These are phyloP conservation scores for Paramyrothecium roridum DNA, from an alignment of 2,329 filamentous ascomycete species.

Conservation along the genomic window DNA sequence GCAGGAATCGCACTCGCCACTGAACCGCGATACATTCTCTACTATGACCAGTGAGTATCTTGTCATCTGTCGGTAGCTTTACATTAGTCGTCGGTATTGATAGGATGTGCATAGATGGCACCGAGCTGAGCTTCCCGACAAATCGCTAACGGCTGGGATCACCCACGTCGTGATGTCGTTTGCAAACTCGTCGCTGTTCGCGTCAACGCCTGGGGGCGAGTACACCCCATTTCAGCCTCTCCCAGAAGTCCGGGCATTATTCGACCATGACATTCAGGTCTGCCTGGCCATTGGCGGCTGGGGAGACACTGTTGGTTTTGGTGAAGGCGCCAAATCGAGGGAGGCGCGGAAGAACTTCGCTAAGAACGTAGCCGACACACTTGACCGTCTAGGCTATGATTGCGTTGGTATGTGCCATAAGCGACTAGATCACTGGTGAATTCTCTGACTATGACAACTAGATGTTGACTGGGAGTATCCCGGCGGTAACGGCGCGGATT, in stretches of 20 bases:
- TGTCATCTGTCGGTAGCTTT: too few species aligned
- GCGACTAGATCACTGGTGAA: not conserved
- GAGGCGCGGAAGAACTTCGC: constrained; percentile 49
- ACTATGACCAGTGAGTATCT: too few species aligned
- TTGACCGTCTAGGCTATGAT: constrained; percentile 55
- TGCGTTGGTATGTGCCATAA: constrained; percentile 45
- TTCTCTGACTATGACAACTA: constrained; percentile 1
- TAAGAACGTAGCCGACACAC: constrained; percentile 51
- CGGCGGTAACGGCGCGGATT: constrained; percentile 66
- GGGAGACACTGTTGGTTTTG: constrained; percentile 59
- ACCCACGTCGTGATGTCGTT: constrained; percentile 56
- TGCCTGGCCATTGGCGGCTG: constrained; percentile 65
- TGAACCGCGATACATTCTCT: too few species aligned
- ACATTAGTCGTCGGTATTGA: too few species aligned
- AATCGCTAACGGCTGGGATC: constrained; percentile 37
- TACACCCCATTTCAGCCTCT: constrained; percentile 54
- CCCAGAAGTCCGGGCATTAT: constrained; percentile 47
- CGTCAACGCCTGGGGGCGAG: constrained; percentile 25
- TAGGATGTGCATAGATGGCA: too few species aligned
- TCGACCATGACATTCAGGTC: constrained; percentile 50
- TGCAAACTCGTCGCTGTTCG: constrained; percentile 48
- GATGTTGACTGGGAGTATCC: constrained; percentile 68
- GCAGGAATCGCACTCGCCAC: too few species aligned
- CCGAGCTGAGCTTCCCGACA: constrained; percentile 8
- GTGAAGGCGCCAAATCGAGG: constrained; percentile 42